A percentile compares a stretch with the other conserved stretches of the same genome.
phyloP scores from a whole-genome alignment of 2,329 filamentous ascomycete species.

The Stylonectria norvegica region DNA sequence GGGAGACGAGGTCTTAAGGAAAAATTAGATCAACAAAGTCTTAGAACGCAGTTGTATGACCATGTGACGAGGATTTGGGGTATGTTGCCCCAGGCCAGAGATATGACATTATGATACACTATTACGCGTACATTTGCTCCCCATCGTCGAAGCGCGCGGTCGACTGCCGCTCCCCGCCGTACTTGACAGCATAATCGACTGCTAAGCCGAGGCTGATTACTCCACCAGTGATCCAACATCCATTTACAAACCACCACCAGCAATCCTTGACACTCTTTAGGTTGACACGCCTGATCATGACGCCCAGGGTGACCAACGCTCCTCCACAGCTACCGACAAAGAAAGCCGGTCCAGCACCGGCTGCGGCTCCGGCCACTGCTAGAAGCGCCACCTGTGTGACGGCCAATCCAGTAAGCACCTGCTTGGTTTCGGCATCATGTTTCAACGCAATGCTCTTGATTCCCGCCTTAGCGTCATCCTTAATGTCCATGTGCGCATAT shows the following conservation, averaged over 20 bases:
- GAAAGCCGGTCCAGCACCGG: slow-evolving; percentile 66
- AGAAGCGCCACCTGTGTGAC: slow-evolving; percentile 66
- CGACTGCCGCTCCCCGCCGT: too few relatives aligned
- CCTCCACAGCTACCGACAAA: slow-evolving; percentile 66
- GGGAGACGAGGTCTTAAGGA: slow-evolving; percentile 39
- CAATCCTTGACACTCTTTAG: slow-evolving; percentile 64
- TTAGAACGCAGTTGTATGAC: slow-evolving; percentile 18
- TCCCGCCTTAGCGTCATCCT: slow-evolving; percentile 78
- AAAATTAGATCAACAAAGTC: slow-evolving; percentile 39
- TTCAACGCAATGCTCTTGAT: slow-evolving; percentile 86
- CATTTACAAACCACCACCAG: slow-evolving; percentile 76
- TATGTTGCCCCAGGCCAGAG: slow-evolving; percentile 4
- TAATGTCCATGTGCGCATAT: slow-evolving; percentile 88
- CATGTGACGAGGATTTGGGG: slow-evolving; percentile 13
- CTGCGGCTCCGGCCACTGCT: slow-evolving; percentile 63
- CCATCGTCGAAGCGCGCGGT: too few relatives aligned
- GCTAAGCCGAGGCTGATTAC: slow-evolving; percentile 57
- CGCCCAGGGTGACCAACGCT: slow-evolving; percentile 55
- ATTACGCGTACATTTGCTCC: slow-evolving; percentile 12
- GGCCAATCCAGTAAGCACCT: slow-evolving; percentile 68
- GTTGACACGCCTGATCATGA: slow-evolving; percentile 67
- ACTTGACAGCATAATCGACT: slow-evolving; percentile 56
- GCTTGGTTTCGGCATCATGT: slow-evolving; percentile 74
- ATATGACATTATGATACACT: too few relatives aligned
- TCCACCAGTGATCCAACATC: slow-evolving; percentile 66